Conservation (phyloP, 2,329 filamentous ascomycete species). For the Cercospora zeae-maydis region DNA sequence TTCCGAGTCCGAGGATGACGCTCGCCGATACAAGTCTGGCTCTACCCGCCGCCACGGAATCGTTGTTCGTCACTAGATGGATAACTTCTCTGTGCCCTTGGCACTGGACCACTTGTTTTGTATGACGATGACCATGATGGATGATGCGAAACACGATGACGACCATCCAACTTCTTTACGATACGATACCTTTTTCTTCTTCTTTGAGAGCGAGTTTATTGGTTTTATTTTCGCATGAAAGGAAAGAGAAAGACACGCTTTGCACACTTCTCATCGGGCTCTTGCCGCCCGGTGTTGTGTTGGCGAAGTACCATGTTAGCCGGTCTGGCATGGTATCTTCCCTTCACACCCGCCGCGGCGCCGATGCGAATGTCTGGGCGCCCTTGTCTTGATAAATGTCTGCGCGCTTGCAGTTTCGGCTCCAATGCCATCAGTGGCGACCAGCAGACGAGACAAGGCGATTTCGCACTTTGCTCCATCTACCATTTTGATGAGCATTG, state of each 20-base stretch:
- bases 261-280: neutral
- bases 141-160: neutral
- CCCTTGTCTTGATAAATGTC: neutral
- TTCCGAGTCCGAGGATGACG: constrained; percentile 58
- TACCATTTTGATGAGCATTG: constrained; percentile 4
- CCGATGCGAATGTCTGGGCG: neutral
- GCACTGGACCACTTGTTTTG: neutral
- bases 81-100: constrained; percentile 1
- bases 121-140: constrained; percentile 5
- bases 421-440: neutral
- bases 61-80: constrained; percentile 37
- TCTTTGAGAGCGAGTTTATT: neutral
- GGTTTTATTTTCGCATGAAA: neutral
- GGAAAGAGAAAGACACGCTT: constrained; percentile 3
- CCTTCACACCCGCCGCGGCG: neutral
- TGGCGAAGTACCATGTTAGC: neutral
- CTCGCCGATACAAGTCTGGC: constrained; percentile 21
- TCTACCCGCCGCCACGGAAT: constrained; percentile 47
- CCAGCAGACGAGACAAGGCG: constrained; percentile 15
- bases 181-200: neutral
- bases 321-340: neutral
- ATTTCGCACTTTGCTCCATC: constrained; percentile 11
- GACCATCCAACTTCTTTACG: neutral
- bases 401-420: neutral
- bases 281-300: neutral